phyloP scores from a whole-genome alignment of 306 rosid genomes.

The Prunus davidiana region DNA sequence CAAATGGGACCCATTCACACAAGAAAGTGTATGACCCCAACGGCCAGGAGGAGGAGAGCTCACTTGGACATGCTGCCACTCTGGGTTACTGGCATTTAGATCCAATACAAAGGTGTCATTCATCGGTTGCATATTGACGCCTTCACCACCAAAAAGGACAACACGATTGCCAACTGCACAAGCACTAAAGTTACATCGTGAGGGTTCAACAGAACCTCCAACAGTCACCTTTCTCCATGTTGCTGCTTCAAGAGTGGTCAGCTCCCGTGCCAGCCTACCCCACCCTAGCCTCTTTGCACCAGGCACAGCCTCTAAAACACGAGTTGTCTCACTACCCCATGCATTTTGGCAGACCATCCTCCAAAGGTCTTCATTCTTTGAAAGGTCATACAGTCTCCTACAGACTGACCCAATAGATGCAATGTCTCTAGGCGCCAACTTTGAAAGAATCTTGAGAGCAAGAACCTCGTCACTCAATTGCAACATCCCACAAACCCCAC shows the following conservation, averaged over 20 bases:
- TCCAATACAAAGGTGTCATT: conserved; percentile 95
- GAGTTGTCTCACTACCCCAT: conserved; percentile 97
- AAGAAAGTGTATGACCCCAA: conserved; percentile 98
- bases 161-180: conserved; percentile 98
- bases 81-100: conserved; percentile 83
- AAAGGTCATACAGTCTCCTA: conserved; percentile 65
- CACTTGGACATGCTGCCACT: conserved; percentile 97
- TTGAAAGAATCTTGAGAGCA: conserved; percentile 87
- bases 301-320: conserved; percentile 90
- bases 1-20: conserved; percentile 89
- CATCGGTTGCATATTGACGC: conserved; percentile 99
- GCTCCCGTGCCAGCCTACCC: conserved; percentile 90
- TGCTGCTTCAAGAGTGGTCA: conserved; percentile 99
- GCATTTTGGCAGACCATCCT: conserved; percentile 98
- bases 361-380: conserved; percentile 93
- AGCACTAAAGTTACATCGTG: conserved; percentile 97
- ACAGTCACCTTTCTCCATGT: conserved; percentile 96
- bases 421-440: conserved; percentile 90
- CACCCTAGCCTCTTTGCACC: conserved; percentile 98
- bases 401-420: conserved; percentile 92
- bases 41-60: conserved; percentile 99
- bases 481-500: conserved; percentile 87
- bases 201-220: conserved; percentile 94
- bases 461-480: conserved; percentile 95
- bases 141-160: conserved; percentile 98